Conservation (phyloP, 2,329 filamentous ascomycete species). For the Colletotrichum liaoningense region DNA sequence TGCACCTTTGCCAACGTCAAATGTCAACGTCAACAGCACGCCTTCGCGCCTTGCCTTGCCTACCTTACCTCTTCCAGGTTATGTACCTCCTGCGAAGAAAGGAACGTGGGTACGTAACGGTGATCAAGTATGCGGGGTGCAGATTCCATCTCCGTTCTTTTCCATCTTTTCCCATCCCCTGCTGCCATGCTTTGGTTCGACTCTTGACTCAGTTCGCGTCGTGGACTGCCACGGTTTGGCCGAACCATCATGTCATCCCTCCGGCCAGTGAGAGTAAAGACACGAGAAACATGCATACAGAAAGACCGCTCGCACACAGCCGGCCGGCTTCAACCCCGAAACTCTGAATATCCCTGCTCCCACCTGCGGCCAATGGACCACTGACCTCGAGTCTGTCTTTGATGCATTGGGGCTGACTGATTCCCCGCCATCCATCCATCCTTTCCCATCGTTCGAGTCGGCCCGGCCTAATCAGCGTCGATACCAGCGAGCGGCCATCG, state of each 20-base stretch:
- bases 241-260: background rate
- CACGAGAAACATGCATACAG: background rate
- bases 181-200: background rate
- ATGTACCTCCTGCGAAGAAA: no score
- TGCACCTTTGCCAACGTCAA: background rate
- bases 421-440: background rate
- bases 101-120: background rate
- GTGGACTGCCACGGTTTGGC: background rate
- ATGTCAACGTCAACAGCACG: background rate
- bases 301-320: background rate
- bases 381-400: background rate
- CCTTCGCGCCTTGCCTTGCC: no score
- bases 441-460: constrained; percentile 9
- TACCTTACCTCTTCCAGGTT: no score
- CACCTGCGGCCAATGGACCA: background rate
- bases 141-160: background rate
- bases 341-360: constrained; percentile 1
- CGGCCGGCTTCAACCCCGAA: background rate
- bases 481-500: constrained; percentile 18
- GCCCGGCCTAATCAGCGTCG: constrained; percentile 22
- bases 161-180: background rate
- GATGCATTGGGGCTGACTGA: background rate
- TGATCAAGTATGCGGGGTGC: constrained; percentile 29
- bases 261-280: background rate
- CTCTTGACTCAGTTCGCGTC: background rate